Base-by-base conservation (phyloP, 495 filamentous ascomycete genomes). In the Penicillium egyptiacum region DNA sequence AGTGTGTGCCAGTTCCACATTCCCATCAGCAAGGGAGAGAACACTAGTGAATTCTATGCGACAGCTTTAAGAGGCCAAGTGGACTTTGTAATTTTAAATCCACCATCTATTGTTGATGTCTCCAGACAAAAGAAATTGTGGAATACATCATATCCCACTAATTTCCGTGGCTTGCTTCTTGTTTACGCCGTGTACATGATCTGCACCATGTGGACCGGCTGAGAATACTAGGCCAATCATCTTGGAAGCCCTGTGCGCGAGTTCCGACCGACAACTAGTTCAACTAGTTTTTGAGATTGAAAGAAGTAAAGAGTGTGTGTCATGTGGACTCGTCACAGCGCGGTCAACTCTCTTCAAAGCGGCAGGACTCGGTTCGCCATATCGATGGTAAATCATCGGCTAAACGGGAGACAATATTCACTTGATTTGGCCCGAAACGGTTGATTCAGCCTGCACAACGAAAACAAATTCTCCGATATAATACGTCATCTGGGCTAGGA, bases 141-240 rank as follows among this genome's bases (percentile, higher is more conserved):
- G 23, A 17, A 17, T 55, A 53, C 43, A 55, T 55, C 53, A 55
- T 55, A 55, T 47, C 23, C 35, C 25, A 41, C n/a, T 30, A n/a
- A 16, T 8, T 35, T 23, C 31, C 42, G 22, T 55, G 53, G 43
- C 43, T 55, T 55, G 31, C 47, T 28, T 47, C 43, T 55, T 55
- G 53, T 55, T 55, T 55, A 39, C 49, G 33, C 49, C 19, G 20
- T 40, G 51, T 55, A 31, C n/a, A 47, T 37, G 53, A 55, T 55
- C 53, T 40, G 43, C 53, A 22, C 8, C 42, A 55, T 55, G 53
- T 55, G 53, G 53, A 55, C 51, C 51, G 17, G 16, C 11, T 20
- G 14, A 35, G 1, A 3, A 16, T n/a, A 25, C n/a, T 48, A n/a
- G 2, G 31, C 53, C 53, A 55, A 55, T 55, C 43, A 55, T 8